These are phyloP conservation scores for Aspergillus cristatus DNA, from an alignment of 495 filamentous ascomycete genomes.

Conservation along the genomic window DNA sequence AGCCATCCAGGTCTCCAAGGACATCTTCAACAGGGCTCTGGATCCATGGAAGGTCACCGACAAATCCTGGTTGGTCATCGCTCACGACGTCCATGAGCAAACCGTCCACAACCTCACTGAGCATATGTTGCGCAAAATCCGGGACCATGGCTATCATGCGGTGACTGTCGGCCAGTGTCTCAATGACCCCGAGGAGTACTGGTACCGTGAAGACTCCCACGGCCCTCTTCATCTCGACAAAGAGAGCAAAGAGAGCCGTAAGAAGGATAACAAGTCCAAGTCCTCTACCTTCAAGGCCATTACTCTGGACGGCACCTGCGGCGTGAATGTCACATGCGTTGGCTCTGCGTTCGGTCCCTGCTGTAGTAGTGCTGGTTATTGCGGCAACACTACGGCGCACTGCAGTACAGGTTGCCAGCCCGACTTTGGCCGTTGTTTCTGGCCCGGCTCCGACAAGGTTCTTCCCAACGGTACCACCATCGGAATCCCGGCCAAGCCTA, in stretches of 20 bases:
- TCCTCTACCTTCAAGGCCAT: constrained; percentile 26
- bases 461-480: neutral
- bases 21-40: constrained; percentile 56
- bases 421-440: constrained; percentile 38
- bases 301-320: constrained; percentile 45
- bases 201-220: constrained; percentile 51
- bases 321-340: constrained; percentile 38
- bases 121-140: constrained; percentile 57
- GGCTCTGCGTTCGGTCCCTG: constrained; percentile 34
- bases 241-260: constrained; percentile 6
- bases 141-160: constrained; percentile 47
- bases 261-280: constrained; percentile 27
- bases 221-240: constrained; percentile 9
- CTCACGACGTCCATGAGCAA: constrained; percentile 72
- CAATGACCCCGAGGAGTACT: constrained; percentile 56
- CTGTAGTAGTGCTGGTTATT: constrained; percentile 34
- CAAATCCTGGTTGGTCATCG: constrained; percentile 56
- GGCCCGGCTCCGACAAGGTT: constrained; percentile 2
- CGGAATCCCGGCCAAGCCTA: neutral
- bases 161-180: constrained; percentile 76
- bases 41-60: constrained; percentile 26
- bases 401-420: constrained; percentile 43
- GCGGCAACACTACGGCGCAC: constrained; percentile 40
- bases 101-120: constrained; percentile 68
- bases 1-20: constrained; percentile 61